These are phyloP conservation scores for Aspergillus flavus DNA, from an alignment of 2,329 filamentous ascomycete species.

Conservation along the genomic window DNA sequence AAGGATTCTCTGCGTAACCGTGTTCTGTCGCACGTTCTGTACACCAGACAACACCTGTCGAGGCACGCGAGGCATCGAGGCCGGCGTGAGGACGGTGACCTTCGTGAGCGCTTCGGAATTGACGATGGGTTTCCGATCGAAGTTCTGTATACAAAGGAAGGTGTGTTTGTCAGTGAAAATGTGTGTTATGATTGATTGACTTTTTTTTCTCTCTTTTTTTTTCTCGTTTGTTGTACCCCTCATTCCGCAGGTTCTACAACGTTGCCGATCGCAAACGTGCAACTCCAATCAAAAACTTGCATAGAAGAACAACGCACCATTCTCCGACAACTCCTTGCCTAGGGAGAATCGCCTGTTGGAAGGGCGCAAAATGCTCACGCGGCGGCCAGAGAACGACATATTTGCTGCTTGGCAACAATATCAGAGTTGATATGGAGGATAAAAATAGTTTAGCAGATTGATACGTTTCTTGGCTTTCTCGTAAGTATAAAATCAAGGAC, in stretches of 20 bases:
- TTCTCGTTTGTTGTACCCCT: background rate
- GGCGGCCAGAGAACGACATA: conserved; percentile 52
- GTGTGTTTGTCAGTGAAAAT: conserved; percentile 7
- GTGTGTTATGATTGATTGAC: background rate
- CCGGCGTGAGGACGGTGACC: conserved; percentile 89
- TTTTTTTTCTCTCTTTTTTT: background rate
- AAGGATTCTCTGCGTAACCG: conserved; percentile 80
- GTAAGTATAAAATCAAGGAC: too few relatives aligned
- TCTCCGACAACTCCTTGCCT: conserved; percentile 48
- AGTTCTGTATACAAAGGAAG: conserved; percentile 59
- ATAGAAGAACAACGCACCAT: conserved; percentile 39
- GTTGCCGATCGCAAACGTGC: too few relatives aligned
- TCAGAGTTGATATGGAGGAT: background rate
- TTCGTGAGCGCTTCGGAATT: conserved; percentile 88
- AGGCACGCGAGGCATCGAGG: conserved; percentile 82
- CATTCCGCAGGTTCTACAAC: background rate
- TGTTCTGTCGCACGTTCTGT: conserved; percentile 76
- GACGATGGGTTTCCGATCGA: conserved; percentile 79
- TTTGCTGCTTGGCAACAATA: conserved; percentile 10
- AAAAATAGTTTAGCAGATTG: background rate
- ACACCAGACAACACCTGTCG: conserved; percentile 88
- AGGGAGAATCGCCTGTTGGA: conserved; percentile 44
- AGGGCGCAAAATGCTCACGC: conserved; percentile 47
- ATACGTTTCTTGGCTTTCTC: conserved; percentile 7
- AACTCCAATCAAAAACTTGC: background rate